Conservation (phyloP, 2,329 filamentous ascomycete species). For the Fusarium burgessii region DNA sequence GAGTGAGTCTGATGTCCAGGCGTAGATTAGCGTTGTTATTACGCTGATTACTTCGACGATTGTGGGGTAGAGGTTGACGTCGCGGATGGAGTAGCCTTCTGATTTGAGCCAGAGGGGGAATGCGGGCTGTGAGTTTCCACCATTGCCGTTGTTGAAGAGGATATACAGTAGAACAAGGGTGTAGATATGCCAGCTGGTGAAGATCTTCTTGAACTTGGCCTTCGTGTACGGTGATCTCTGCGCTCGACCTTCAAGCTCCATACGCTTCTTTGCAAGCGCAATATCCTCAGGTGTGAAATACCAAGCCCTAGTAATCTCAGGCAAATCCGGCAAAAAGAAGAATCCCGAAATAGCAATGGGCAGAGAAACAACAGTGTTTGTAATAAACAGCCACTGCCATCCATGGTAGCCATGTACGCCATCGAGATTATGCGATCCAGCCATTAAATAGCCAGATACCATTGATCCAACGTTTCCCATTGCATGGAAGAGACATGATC, state of each 20-base stretch:
- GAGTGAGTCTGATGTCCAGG: conserved; percentile 73
- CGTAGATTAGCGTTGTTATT: conserved; percentile 70
- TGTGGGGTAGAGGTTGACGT: conserved; percentile 68
- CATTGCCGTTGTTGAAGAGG: conserved; percentile 71
- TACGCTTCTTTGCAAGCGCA: conserved; percentile 45
- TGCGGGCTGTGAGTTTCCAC: conserved; percentile 63
- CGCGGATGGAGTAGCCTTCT: conserved; percentile 55
- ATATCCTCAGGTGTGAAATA: conserved; percentile 47
- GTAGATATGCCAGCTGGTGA: conserved; percentile 75
- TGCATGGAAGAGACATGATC: conserved; percentile 57
- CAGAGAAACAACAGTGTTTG: conserved; percentile 52
- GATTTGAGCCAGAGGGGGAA: conserved; percentile 65
- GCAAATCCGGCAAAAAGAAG: conserved; percentile 49
- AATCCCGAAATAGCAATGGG: conserved; percentile 51
- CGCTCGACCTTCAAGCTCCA: conserved; percentile 59
- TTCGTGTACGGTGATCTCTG: conserved; percentile 55
- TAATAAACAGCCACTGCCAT: conserved; percentile 58
- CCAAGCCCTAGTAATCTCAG: conserved; percentile 46
- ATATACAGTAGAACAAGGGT: conserved; percentile 69
- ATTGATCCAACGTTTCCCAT: conserved; percentile 47
- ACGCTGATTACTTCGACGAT: conserved; percentile 67
- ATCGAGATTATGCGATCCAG: conserved; percentile 54
- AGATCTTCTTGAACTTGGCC: conserved; percentile 69
- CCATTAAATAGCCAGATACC: conserved; percentile 51
- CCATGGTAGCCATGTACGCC: conserved; percentile 61